These are phyloP conservation scores for Camelina sativa DNA, from an alignment of 345 rosid species.

Conservation along the genomic window DNA sequence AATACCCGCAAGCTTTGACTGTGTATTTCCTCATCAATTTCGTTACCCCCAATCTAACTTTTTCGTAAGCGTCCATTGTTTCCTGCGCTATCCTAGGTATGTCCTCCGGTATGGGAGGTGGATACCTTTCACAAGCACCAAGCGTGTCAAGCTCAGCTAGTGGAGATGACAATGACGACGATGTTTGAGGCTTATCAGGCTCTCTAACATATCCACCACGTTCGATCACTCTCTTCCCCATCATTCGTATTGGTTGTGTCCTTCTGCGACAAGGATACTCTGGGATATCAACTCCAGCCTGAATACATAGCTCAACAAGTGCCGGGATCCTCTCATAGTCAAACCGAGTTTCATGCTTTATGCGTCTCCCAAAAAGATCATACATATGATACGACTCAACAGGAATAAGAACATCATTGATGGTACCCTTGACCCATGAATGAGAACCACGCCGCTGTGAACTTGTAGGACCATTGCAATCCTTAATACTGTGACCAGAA, in stretches of 20 bases:
- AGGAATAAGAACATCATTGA: constrained; percentile 72
- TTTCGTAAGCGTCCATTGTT: constrained; percentile 74
- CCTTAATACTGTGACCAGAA: constrained; percentile 66
- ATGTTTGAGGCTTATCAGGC: constrained; percentile 55
- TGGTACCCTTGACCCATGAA: constrained; percentile 75
- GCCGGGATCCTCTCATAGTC: constrained; percentile 89
- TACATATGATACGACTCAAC: constrained; percentile 87
- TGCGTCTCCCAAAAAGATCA: constrained; percentile 83
- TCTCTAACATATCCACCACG: constrained; percentile 70
- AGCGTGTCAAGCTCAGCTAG: constrained; percentile 75
- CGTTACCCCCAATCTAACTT: constrained; percentile 65
- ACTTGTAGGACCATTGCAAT: constrained; percentile 59
- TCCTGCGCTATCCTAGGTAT: constrained; percentile 75
- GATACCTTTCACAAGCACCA: constrained; percentile 57
- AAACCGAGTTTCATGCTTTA: constrained; percentile 79
- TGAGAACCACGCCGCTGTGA: constrained; percentile 60
- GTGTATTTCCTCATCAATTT: constrained; percentile 72
- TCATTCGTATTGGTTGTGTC: constrained; percentile 69
- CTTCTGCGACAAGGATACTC: constrained; percentile 87
- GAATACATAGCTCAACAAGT: constrained; percentile 85
- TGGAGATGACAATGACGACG: constrained; percentile 48
- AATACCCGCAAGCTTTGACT: constrained; percentile 95
- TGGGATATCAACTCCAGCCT: constrained; percentile 82
- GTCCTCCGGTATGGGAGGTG: constrained; percentile 59
- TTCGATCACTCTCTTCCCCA: constrained; percentile 73